Percentiles rank a stretch among this genome's conserved stretches.
phyloP scores from a whole-genome alignment of 2,329 filamentous ascomycete genomes.

The Aspergillus eucalypticola region DNA sequence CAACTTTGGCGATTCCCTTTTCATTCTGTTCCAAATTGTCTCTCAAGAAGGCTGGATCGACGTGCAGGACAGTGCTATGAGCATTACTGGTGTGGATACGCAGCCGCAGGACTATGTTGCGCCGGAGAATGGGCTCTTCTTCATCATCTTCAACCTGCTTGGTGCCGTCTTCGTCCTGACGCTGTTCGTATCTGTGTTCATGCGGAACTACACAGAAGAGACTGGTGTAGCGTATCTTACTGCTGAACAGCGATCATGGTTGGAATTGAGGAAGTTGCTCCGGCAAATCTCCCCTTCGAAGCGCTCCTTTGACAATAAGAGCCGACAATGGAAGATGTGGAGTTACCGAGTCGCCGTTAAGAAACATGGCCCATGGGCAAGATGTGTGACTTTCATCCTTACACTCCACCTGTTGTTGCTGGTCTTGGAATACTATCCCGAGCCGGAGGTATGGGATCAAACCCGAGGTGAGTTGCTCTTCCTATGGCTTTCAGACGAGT shows the following conservation, averaged over 20 bases:
- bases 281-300: slow-evolving; percentile 94
- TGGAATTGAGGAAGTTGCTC: slow-evolving; percentile 88
- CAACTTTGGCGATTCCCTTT: slow-evolving; percentile 87
- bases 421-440: slow-evolving; percentile 80
- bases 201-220: slow-evolving; percentile 99
- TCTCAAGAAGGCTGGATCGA: slow-evolving; percentile 98
- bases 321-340: slow-evolving; percentile 82
- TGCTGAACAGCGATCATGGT: slow-evolving; percentile 93
- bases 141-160: slow-evolving; percentile 93
- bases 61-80: slow-evolving; percentile 81
- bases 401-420: slow-evolving; percentile 81
- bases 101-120: slow-evolving; percentile 71
- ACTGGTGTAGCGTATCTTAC: slow-evolving; percentile 96
- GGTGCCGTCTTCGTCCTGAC: slow-evolving; percentile 96
- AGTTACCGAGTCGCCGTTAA: slow-evolving; percentile 92
- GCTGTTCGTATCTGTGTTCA: slow-evolving; percentile 97
- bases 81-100: slow-evolving; percentile 71
- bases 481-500: neutral
- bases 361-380: slow-evolving; percentile 91
- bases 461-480: slow-evolving; percentile 55
- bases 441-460: slow-evolving; percentile 68
- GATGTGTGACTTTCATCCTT: slow-evolving; percentile 74
- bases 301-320: slow-evolving; percentile 75
- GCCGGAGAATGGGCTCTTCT: slow-evolving; percentile 88
- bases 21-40: slow-evolving; percentile 97